Conservation (phyloP, 2,329 filamentous ascomycete genomes). For the Tolypocladium amazonense region DNA sequence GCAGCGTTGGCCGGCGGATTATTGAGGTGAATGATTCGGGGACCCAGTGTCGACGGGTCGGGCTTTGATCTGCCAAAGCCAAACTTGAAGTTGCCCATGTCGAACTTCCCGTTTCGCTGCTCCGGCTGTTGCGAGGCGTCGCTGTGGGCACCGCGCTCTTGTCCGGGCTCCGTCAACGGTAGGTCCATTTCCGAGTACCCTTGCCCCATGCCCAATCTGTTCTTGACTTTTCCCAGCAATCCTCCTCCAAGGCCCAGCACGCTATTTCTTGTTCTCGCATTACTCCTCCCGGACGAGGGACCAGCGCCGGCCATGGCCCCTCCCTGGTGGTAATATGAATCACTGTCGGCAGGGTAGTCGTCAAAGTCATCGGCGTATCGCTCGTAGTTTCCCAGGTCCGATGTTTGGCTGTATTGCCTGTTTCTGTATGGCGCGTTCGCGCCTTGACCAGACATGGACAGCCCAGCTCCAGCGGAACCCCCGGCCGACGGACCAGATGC, state of each 20-base stretch:
- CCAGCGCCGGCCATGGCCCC: conserved; percentile 48
- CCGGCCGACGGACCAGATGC: conserved; percentile 34
- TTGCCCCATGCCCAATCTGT: conserved; percentile 77
- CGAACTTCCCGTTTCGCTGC: conserved; percentile 47
- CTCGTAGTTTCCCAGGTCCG: conserved; percentile 78
- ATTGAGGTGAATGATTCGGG: conserved; percentile 89
- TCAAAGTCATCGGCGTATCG: conserved; percentile 84
- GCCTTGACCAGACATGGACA: conserved; percentile 6
- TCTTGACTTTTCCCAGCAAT: conserved; percentile 77
- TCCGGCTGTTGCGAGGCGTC: conserved; percentile 29
- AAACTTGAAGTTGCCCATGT: conserved; percentile 77
- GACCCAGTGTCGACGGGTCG: conserved; percentile 84
- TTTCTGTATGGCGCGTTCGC: conserved; percentile 33
- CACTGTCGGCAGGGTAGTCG: conserved; percentile 67
- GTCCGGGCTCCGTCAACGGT: conserved; percentile 69
- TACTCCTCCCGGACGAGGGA: conserved; percentile 26
- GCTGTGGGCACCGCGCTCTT: conserved; percentile 26
- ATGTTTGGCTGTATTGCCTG: conserved; percentile 60
- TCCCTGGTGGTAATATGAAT: conserved; percentile 74
- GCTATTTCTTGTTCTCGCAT: conserved; percentile 73
- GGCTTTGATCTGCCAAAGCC: conserved; percentile 75
- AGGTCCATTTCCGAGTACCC: conserved; percentile 98
- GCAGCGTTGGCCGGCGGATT: conserved; percentile 83
- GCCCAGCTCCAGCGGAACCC: conserved; percentile 23
- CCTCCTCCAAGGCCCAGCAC: conserved; percentile 80